A percentile compares a stretch with the other conserved stretches of the same genome.
Evolutionary conservation across 169 alveolate species (phyloP).

Genomic region (Plasmodium relictum): DNA sequence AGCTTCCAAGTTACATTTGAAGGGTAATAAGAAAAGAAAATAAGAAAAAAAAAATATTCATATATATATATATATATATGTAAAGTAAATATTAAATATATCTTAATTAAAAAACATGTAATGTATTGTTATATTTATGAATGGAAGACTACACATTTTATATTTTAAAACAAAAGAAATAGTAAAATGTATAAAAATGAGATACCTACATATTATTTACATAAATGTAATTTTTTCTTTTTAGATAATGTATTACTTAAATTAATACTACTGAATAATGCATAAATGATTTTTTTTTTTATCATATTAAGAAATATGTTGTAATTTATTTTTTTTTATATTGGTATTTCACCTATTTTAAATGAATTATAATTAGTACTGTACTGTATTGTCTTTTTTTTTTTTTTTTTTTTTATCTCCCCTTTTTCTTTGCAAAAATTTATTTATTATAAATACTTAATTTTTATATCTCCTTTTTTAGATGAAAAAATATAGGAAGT

Average conservation of each 20-base stretch:
- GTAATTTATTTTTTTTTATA: constrained; percentile 4
- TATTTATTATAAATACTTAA: neutral
- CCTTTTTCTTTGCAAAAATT: constrained; percentile 2
- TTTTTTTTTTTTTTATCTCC: constrained; percentile 15
- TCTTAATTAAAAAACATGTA: too few species aligned
- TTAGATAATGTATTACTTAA: too few species aligned
- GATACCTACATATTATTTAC: too few species aligned
- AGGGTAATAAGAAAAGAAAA: neutral
- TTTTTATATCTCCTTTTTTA: constrained; percentile 1
- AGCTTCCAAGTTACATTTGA: neutral
- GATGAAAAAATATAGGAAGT: neutral
- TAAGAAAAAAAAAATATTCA: too few species aligned
- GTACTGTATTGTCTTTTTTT: constrained; percentile 12
- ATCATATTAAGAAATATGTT: neutral
- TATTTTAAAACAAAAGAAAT: too few species aligned
- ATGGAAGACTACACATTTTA: too few species aligned
- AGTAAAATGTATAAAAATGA: too few species aligned
- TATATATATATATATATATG: too few species aligned
- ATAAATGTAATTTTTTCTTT: too few species aligned
- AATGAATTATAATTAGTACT: constrained; percentile 11
- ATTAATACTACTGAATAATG: too few species aligned
- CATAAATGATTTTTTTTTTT: neutral
- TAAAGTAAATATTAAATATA: too few species aligned
- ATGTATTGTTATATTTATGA: too few species aligned
- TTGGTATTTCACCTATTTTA: constrained; percentile 16